Percentiles rank a stretch among this genome's conserved stretches.
Conservation (phyloP, 73 alveolate genomes). For the Symbiodinium natans region DNA sequence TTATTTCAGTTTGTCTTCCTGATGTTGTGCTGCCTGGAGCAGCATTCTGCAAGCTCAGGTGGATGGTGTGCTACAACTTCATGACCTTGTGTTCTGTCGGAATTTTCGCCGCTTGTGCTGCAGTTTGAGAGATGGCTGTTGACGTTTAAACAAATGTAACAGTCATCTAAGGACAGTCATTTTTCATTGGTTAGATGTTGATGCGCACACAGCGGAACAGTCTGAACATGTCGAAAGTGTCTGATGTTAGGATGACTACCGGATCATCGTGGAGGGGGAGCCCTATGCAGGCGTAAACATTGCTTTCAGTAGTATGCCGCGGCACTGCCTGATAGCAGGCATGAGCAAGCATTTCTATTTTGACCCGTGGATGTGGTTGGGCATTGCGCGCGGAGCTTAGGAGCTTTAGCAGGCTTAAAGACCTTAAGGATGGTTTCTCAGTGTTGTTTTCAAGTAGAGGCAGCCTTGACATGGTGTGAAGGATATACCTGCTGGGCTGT, state of each 20-base stretch:
- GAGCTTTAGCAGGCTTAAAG: background rate
- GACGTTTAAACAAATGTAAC: background rate
- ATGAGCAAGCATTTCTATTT: constrained; percentile 70
- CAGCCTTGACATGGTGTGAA: background rate
- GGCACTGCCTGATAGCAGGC: background rate
- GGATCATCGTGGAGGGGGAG: constrained; percentile 77
- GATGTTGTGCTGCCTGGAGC: no score
- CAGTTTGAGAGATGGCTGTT: no score
- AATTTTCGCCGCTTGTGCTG: constrained; percentile 28
- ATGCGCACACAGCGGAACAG: background rate
- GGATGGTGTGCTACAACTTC: constrained; percentile 80
- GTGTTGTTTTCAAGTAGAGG: background rate
- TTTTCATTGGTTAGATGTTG: background rate
- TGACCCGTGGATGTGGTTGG: constrained; percentile 89
- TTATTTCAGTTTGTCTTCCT: no score
- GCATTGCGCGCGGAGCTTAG: constrained; percentile 34
- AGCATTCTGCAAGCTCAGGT: constrained; percentile 10
- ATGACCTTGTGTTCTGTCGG: constrained; percentile 54
- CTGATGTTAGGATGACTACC: constrained; percentile 39
- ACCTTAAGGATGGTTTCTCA: background rate
- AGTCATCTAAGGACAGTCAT: background rate
- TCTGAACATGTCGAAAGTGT: background rate
- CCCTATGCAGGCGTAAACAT: constrained; percentile 36
- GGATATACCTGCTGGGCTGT: constrained; percentile 48
- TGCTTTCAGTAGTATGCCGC: background rate